Evolutionary conservation across 2,329 filamentous ascomycete species (phyloP).

Genomic region (Thelonectria olida): DNA sequence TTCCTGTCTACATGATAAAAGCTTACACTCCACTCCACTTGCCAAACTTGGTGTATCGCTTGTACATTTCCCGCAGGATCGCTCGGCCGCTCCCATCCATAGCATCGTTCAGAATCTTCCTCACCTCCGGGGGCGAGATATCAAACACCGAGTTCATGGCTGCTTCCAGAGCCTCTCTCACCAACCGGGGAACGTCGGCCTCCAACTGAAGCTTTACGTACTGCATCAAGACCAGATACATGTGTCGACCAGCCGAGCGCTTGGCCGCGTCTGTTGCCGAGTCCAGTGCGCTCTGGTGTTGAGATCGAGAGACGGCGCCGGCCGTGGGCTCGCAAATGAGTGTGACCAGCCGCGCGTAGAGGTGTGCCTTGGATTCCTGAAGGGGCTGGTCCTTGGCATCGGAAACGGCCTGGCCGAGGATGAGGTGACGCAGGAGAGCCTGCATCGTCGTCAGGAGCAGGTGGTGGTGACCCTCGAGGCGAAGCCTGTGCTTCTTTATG

Average conservation of each 20-base stretch:
- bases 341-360: constrained; percentile 65
- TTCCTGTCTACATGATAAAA: constrained; percentile 16
- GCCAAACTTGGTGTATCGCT: constrained; percentile 68
- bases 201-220: constrained; percentile 71
- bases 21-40: constrained; percentile 69
- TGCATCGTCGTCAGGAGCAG: constrained; percentile 64
- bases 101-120: constrained; percentile 66
- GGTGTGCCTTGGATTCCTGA: constrained; percentile 57
- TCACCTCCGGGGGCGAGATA: constrained; percentile 63
- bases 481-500: constrained; percentile 67
- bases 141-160: constrained; percentile 68
- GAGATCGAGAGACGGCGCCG: constrained; percentile 60
- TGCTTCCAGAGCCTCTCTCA: constrained; percentile 65
- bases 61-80: constrained; percentile 67
- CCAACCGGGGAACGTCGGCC: constrained; percentile 56
- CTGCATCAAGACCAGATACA: constrained; percentile 67
- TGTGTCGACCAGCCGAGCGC: constrained; percentile 67
- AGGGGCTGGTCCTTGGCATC: constrained; percentile 35
- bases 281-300: constrained; percentile 58
- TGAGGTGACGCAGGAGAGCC: constrained; percentile 63
- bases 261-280: constrained; percentile 70
- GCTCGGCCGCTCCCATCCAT: constrained; percentile 68
- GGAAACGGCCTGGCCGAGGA: constrained; percentile 45
- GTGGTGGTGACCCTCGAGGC: constrained; percentile 70
- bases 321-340: constrained; percentile 68